A percentile compares a stretch with the other conserved stretches of the same genome.
These are phyloP conservation scores for Taiozyma sp. DNA, from an alignment of 1,139 yeast species.

Conservation along the genomic window DNA sequence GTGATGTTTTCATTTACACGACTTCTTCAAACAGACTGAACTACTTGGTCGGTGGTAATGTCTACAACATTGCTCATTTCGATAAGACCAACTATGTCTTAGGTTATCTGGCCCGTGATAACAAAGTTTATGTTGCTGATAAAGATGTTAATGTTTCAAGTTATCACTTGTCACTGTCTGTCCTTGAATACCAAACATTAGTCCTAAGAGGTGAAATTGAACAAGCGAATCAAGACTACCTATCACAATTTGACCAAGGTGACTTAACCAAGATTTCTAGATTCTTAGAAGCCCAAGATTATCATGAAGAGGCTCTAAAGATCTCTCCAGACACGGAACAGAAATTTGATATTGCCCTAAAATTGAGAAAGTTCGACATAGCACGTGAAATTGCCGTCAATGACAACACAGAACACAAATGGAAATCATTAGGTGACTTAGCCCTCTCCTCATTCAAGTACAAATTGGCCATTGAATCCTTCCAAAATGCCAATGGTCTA, in stretches of 20 bases:
- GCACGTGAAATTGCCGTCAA: slow-evolving; percentile 68
- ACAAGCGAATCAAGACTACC: slow-evolving; percentile 58
- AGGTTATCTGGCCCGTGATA: slow-evolving; percentile 89
- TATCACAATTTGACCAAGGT: slow-evolving; percentile 56
- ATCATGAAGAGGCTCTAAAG: slow-evolving; percentile 73
- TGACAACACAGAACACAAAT: slow-evolving; percentile 61
- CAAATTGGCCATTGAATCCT: slow-evolving; percentile 76
- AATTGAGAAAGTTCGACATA: slow-evolving; percentile 60
- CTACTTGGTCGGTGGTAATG: slow-evolving; percentile 92
- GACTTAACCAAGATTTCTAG: slow-evolving; percentile 83
- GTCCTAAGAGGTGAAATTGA: slow-evolving; percentile 92
- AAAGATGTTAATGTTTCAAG: slow-evolving; percentile 82
- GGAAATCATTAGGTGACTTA: slow-evolving; percentile 91
- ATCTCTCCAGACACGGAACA: slow-evolving; percentile 85
- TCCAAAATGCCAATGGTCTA: slow-evolving; percentile 74
- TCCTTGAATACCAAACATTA: slow-evolving; percentile 91
- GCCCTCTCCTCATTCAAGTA: slow-evolving; percentile 78
- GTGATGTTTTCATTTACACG: slow-evolving; percentile 93
- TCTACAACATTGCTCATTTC: slow-evolving; percentile 88
- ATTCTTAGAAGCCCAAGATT: slow-evolving; percentile 91
- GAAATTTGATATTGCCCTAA: slow-evolving; percentile 75
- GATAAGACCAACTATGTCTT: slow-evolving; percentile 83
- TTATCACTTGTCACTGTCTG: slow-evolving; percentile 77
- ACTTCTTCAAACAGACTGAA: slow-evolving; percentile 83
- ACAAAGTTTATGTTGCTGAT: slow-evolving; percentile 85